These are phyloP conservation scores for Silybum marianum DNA, from an alignment of 129 eudicot species.

Conservation along the genomic window DNA sequence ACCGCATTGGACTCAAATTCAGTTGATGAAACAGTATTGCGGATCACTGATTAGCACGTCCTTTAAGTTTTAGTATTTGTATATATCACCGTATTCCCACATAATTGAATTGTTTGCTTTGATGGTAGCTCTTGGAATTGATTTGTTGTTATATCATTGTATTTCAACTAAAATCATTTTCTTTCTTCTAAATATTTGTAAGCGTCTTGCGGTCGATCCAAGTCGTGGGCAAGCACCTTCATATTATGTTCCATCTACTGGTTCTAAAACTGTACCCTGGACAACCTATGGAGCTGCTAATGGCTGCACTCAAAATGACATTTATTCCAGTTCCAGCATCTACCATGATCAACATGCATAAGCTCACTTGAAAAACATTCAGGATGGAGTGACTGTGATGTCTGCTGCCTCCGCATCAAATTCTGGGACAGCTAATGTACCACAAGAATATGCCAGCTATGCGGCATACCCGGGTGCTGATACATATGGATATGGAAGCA, in stretches of 20 bases:
- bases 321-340: slow-evolving; percentile 38
- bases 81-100: background rate
- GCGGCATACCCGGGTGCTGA: slow-evolving; percentile 64
- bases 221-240: slow-evolving; percentile 49
- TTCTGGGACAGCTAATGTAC: slow-evolving; percentile 48
- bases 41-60: too few relatives aligned
- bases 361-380: slow-evolving; percentile 33
- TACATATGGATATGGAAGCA: slow-evolving; percentile 71
- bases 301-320: slow-evolving; percentile 47
- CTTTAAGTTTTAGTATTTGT: too few relatives aligned
- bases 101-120: background rate
- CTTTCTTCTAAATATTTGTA: background rate
- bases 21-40: too few relatives aligned
- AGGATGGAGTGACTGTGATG: slow-evolving; percentile 45
- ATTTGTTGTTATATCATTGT: background rate
- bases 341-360: slow-evolving; percentile 57
- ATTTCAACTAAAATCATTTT: background rate
- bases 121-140: background rate
- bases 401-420: slow-evolving; percentile 50
- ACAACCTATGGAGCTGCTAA: slow-evolving; percentile 32
- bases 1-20: slow-evolving; percentile 43
- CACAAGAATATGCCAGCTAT: slow-evolving; percentile 54
- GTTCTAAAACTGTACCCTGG: slow-evolving; percentile 58
- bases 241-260: slow-evolving; percentile 49
- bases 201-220: slow-evolving; percentile 48